Conservation (phyloP, 1,284 basidiomycete genomes). For the Boletellus deceptivus region DNA sequence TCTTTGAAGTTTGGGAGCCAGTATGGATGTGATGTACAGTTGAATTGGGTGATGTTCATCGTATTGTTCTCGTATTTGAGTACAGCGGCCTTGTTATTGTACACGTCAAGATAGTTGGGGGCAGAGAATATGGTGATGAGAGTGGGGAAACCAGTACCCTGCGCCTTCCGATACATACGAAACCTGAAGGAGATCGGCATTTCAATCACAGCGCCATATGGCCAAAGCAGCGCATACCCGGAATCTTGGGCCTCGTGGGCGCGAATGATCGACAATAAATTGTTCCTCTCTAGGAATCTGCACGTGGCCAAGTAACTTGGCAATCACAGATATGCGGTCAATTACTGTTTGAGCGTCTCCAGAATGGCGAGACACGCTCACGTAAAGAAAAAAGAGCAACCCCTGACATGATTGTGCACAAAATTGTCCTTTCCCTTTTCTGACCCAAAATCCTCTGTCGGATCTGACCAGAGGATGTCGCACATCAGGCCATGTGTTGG, state of each 20-base stretch:
- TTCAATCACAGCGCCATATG: background rate
- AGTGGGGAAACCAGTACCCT: conserved; percentile 89
- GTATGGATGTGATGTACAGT: conserved; percentile 93
- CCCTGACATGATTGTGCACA: conserved; percentile 89
- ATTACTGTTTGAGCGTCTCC: background rate
- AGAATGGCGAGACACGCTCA: conserved; percentile 31
- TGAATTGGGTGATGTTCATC: conserved; percentile 95
- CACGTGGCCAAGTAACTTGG: conserved; percentile 62
- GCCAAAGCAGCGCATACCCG: conserved; percentile 52
- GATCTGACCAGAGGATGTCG: conserved; percentile 94
- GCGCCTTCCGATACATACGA: conserved; percentile 95
- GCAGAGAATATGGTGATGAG: conserved; percentile 97
- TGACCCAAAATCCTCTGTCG: conserved; percentile 89
- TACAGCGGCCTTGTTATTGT: conserved; percentile 95
- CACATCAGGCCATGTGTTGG: conserved; percentile 94
- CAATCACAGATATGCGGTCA: conserved; percentile 1
- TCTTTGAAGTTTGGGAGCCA: conserved; percentile 95
- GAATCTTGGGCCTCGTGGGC: conserved; percentile 96
- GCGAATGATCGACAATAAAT: conserved; percentile 86
- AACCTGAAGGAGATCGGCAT: conserved; percentile 48
- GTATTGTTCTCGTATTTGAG: conserved; percentile 97
- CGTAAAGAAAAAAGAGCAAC: conserved; percentile 95
- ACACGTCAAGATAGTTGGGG: conserved; percentile 93
- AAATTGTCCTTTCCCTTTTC: conserved; percentile 87
- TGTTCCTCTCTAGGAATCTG: conserved; percentile 91